Evolutionary conservation across 192 early-diverging fungal species (phyloP).

Genomic region (Rhizoclosmatium globosum): DNA sequence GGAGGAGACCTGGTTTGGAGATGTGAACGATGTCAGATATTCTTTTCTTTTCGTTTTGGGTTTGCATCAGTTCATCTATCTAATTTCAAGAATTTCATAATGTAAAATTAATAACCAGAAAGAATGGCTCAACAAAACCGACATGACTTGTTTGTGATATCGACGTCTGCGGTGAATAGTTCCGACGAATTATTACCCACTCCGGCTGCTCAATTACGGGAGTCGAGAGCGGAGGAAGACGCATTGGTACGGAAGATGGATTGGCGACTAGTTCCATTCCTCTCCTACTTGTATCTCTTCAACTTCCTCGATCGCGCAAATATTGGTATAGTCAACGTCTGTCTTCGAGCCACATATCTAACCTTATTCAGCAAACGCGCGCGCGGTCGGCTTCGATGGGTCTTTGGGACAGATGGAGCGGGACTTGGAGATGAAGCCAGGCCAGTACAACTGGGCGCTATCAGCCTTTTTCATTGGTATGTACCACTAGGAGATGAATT

Average conservation of each 20-base stretch:
- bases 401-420: constrained; percentile 17
- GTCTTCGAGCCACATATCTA: not conserved
- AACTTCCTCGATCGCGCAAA: constrained; percentile 43
- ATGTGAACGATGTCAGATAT: no score
- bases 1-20: no score
- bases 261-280: constrained; percentile 35
- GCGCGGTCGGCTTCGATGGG: constrained; percentile 12
- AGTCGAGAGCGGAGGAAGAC: not conserved
- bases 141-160: no score
- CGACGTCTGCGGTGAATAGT: no score
- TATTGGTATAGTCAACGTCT: constrained; percentile 5
- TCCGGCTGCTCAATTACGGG: no score
- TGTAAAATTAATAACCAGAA: no score
- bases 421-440: constrained; percentile 36
- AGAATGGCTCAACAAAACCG: no score
- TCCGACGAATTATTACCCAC: no score
- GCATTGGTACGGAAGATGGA: constrained; percentile 42
- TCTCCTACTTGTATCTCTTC: constrained; percentile 37
- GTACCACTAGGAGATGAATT: not conserved
- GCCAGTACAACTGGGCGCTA: constrained; percentile 66
- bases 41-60: no score
- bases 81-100: no score
- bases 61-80: no score
- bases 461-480: constrained; percentile 74
- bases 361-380: not conserved